Percentiles rank a stretch among this genome's conserved stretches.
These are phyloP conservation scores for Schrenkiella parvula DNA, from an alignment of 345 rosid species.

Conservation along the genomic window DNA sequence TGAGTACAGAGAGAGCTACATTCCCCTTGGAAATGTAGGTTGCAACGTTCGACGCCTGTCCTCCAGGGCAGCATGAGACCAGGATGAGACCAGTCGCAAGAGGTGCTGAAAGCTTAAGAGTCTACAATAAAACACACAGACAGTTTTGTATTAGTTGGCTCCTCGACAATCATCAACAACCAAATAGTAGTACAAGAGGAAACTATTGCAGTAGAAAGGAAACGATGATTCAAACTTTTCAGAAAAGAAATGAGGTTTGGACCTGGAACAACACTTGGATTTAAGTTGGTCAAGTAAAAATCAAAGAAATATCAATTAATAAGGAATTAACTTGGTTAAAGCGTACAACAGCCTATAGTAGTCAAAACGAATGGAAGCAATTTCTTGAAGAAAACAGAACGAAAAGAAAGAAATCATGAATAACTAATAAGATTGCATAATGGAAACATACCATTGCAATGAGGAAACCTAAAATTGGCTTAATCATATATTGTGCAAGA, in stretches of 20 bases:
- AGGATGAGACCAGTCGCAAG: constrained; percentile 96
- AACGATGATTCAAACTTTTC: neutral
- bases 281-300: neutral
- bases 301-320: neutral
- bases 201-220: neutral
- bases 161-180: constrained; percentile 18
- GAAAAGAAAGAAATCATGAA: neutral
- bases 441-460: constrained; percentile 65
- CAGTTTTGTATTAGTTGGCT: neutral
- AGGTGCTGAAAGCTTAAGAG: constrained; percentile 84
- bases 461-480: constrained; percentile 76
- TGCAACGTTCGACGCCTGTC: constrained; percentile 96
- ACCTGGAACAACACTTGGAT: neutral
- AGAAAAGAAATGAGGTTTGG: neutral
- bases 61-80: constrained; percentile 98
- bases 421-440: neutral
- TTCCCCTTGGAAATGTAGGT: constrained; percentile 95
- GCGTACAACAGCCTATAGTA: neutral
- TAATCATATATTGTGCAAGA: constrained; percentile 82
- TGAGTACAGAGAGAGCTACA: constrained; percentile 95
- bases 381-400: neutral
- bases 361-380: neutral
- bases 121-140: constrained; percentile 39
- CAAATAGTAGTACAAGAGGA: neutral
- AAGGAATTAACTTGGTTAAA: neutral